These are phyloP conservation scores for Cornus controversa DNA, from an alignment of 148 eudicot species.

Conservation along the genomic window DNA sequence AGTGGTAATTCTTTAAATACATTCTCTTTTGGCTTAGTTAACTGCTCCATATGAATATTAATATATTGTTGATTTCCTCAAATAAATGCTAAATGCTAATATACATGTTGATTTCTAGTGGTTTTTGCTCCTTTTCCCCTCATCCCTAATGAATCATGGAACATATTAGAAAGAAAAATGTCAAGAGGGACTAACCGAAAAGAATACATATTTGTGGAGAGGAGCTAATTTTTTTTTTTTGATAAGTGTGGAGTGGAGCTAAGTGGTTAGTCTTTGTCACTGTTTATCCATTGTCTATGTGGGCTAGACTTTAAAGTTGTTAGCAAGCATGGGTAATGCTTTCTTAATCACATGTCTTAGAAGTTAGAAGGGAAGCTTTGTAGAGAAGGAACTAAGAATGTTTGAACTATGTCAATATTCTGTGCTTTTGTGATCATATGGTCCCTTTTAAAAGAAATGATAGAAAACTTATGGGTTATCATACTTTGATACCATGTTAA, in stretches of 20 bases:
- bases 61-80: not conserved
- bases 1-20: constrained; percentile 41
- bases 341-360: too few species aligned
- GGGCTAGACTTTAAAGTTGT: not conserved
- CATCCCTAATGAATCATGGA: not conserved
- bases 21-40: not conserved
- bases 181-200: not conserved
- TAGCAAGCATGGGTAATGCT: not conserved
- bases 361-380: not conserved
- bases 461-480: not conserved
- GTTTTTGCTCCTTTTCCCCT: not conserved
- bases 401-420: not conserved
- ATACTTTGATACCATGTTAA: too few species aligned
- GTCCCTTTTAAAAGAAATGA: not conserved
- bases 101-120: constrained; percentile 2
- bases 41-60: not conserved
- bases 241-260: not conserved
- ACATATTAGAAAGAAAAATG: not conserved
- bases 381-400: not conserved
- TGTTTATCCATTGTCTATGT: not conserved
- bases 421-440: not conserved
- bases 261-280: not conserved
- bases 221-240: too few species aligned
- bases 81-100: not conserved
- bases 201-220: constrained; percentile 1